Evolutionary conservation across 1,284 basidiomycete genomes (phyloP), one percentile per base, ranked within the genome.

Genomic region (Malassezia yamatoensis): DNA sequence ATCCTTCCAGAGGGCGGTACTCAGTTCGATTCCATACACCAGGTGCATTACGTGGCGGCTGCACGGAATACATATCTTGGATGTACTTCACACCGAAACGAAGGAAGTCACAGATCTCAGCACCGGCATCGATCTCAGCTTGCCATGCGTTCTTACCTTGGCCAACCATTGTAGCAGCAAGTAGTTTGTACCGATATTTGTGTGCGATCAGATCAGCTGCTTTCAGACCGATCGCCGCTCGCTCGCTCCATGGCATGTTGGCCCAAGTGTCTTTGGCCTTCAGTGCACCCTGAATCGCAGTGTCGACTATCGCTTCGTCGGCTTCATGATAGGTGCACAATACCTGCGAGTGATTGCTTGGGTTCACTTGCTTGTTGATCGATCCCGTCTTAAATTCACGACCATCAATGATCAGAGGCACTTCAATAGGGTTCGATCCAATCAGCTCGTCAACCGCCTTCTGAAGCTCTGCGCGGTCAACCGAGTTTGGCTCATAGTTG

Each of bases 141-240:
- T 99, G 93, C 93, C 93, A 98, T 11, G 83, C 85, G 76, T 96
- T 99, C 83, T 99, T 99, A 51, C 94, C 93, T 79, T 99, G 93
- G 12, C 93, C 93, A 43, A 99, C 81, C 79, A 98, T 96, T 45
- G 93, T 96, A 33, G 93, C 90, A 33, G 94, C 94, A 79, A 96
- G 83, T 51, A 99, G 80, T 78, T 87, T 88, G 90, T 69, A 68
- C 42, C 91, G 81, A 77, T 94, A 96, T 81, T 96, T 96, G 60
- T 85, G 85, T 66, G 87, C 85, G 59, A 91, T 83, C 54, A 98
- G 83, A 76, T 98, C 93, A 24, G 73, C 72, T 11, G 76, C 76
- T 77, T 94, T 94, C 67, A 99, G 81, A 80, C 96, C 96, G 78
- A 98, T 94, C 53, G 93, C 88, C 6, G 94, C 91, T 47, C 90